A percentile compares a stretch with the other conserved stretches of the same genome.
These are phyloP conservation scores for Rubus parviflorus DNA, from an alignment of 306 rosid species.

Conservation along the genomic window DNA sequence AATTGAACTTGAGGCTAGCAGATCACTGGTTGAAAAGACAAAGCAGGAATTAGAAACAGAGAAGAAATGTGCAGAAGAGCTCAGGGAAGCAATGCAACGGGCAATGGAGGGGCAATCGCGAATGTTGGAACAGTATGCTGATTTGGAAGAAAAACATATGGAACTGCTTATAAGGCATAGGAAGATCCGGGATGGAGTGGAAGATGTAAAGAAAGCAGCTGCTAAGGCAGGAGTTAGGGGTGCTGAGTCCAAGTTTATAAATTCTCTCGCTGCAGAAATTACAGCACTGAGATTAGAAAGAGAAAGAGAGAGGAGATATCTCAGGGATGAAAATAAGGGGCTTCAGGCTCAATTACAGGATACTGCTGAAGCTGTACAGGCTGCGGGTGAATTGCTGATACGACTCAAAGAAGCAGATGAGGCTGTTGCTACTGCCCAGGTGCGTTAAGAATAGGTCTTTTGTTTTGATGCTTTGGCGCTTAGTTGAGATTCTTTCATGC, in stretches of 20 bases:
- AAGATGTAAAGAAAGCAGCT: constrained; percentile 94
- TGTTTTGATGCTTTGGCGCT: background rate
- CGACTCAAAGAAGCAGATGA: constrained; percentile 95
- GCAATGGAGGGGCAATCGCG: constrained; percentile 93
- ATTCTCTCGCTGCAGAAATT: constrained; percentile 94
- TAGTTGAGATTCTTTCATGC: background rate
- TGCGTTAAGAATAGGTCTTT: constrained; percentile 33
- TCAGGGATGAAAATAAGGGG: constrained; percentile 88
- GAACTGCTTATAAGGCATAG: constrained; percentile 84
- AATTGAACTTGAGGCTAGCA: constrained; percentile 76
- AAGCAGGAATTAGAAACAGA: constrained; percentile 79
- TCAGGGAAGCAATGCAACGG: constrained; percentile 79
- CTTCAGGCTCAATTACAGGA: constrained; percentile 93
- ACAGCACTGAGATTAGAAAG: constrained; percentile 79
- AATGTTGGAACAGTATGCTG: constrained; percentile 88
- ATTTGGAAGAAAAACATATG: constrained; percentile 95
- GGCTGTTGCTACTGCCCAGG: constrained; percentile 77
- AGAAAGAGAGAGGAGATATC: constrained; percentile 79
- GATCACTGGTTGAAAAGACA: constrained; percentile 63
- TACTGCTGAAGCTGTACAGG: constrained; percentile 98
- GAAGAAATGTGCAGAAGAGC: constrained; percentile 80
- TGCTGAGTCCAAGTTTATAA: constrained; percentile 88
- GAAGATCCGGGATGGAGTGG: constrained; percentile 81
- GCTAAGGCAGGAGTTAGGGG: constrained; percentile 92
- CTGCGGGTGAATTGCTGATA: constrained; percentile 94